Base-by-base conservation (phyloP, 2,329 filamentous ascomycete genomes). In the Aspergillus chevalieri region DNA sequence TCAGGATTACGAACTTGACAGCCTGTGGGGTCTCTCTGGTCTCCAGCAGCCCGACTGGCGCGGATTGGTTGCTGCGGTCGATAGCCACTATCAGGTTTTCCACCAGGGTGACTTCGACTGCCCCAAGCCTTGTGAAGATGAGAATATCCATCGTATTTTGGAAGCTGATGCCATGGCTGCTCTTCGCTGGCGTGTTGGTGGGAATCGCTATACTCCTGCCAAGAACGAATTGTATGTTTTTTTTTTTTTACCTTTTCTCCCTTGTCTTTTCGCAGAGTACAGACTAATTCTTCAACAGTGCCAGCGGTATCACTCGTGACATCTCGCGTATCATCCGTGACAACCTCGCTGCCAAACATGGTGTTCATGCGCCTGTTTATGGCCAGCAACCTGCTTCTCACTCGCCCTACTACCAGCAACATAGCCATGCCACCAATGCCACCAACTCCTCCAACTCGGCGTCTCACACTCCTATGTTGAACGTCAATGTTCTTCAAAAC, bases 41-140 rank as follows among this genome's bases (percentile, higher is more conserved):
- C 60, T 73, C 5, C 64, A 68, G 46, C 67, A 70, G 38, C 64
- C 65, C 3, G 68, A 73, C 46, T 73, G 70, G 69, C 67, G 68
- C 36, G 69, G 70, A 1, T 44, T 73, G 5, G 68, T 73, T n/a
- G 70, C 70, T 22, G 69, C 70, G 10, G 61, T 73, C n/a, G 70
- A 73, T 53, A 70, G 67, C 46, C 70, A 73, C 56, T 73, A 70
- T 45, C 65, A 71, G 19, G 56, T 71, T 28, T 34, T 67, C n/a
- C 70, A 73, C 52, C 52, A 66, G 38, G 70, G 68, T 6, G 55
- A 62, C 33, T 64, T 56, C 30, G 51, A 66, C 0, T 73, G 70
- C 51, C 46, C 53, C 6, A 15, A 55, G 2, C 19, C 34, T 6
- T 73, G 70, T 47, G 67, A 71, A 50, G 57, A 68, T 43, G 52